Evolutionary conservation across 2,329 filamentous ascomycete genomes (phyloP).

Genomic region (Talaromyces atroroseus): DNA sequence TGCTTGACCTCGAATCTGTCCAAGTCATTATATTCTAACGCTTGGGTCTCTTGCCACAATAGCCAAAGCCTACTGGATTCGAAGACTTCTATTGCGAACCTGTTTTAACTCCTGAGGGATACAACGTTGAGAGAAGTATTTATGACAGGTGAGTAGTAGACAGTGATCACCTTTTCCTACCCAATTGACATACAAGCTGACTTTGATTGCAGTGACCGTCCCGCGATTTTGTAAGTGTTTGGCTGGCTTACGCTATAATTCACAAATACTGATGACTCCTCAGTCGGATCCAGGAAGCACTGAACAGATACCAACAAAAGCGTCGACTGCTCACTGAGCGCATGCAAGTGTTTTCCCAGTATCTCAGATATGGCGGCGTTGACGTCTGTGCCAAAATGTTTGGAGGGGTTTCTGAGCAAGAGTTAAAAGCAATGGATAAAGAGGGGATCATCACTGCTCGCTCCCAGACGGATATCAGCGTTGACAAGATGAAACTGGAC

Average conservation of each 20-base stretch:
- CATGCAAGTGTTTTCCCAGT: slow-evolving; percentile 66
- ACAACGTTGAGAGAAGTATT: slow-evolving; percentile 59
- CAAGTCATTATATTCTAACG: background rate
- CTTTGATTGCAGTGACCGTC: slow-evolving; percentile 26
- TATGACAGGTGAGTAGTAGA: slow-evolving; percentile 59
- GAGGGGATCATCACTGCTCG: slow-evolving; percentile 60
- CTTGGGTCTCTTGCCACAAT: background rate
- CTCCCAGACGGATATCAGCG: slow-evolving; percentile 41
- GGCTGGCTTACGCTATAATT: background rate
- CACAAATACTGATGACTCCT: slow-evolving; percentile 15
- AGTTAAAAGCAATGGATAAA: slow-evolving; percentile 57
- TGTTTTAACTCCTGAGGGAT: slow-evolving; percentile 67
- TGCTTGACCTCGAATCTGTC: no score
- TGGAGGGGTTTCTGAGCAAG: slow-evolving; percentile 56
- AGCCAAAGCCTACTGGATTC: slow-evolving; percentile 58
- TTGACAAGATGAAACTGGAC: slow-evolving; percentile 61
- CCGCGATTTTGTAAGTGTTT: slow-evolving; percentile 53
- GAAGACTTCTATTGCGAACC: slow-evolving; percentile 78
- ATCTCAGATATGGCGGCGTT: slow-evolving; percentile 77
- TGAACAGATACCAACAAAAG: slow-evolving; percentile 72
- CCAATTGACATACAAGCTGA: slow-evolving; percentile 13
- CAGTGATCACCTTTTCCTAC: background rate
- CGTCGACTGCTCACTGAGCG: slow-evolving; percentile 66
- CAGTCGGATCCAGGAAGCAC: slow-evolving; percentile 77
- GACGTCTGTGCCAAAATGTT: slow-evolving; percentile 60